These are phyloP conservation scores for Saitozyma podzolica DNA, from an alignment of 768 basidiomycete genomes.

Conservation along the genomic window DNA sequence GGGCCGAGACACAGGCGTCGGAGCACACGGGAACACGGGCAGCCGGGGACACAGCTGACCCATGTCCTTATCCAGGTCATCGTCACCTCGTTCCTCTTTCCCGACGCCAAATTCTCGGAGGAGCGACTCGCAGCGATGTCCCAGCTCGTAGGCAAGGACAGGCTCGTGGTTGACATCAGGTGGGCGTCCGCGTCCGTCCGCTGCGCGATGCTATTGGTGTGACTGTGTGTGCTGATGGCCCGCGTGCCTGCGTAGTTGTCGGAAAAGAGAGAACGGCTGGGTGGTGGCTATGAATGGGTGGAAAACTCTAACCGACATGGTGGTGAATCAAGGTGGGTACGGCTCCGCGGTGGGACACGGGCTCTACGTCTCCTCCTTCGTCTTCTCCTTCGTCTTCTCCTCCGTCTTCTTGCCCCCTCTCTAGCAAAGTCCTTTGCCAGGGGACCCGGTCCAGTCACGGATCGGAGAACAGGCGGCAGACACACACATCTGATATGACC, in stretches of 20 bases:
- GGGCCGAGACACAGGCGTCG: too few relatives aligned
- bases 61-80: constrained; percentile 67
- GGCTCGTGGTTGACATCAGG: constrained; percentile 93
- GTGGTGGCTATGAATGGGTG: constrained; percentile 98
- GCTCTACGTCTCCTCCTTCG: constrained; percentile 23
- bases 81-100: constrained; percentile 95
- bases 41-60: too few relatives aligned
- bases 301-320: constrained; percentile 94
- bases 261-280: constrained; percentile 74
- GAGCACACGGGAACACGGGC: too few relatives aligned
- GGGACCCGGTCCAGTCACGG: not conserved
- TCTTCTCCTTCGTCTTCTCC: constrained; percentile 17
- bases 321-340: constrained; percentile 58
- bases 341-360: constrained; percentile 3
- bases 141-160: constrained; percentile 72
- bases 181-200: constrained; percentile 46
- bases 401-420: constrained; percentile 14
- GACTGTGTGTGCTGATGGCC: too few relatives aligned
- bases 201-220: not conserved
- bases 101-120: constrained; percentile 72
- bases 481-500: too few relatives aligned
- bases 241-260: constrained; percentile 60
- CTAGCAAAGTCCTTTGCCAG: constrained; percentile 15
- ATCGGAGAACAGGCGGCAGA: not conserved
- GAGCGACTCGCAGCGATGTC: constrained; percentile 68